Conservation (phyloP, 2,329 filamentous ascomycete species). For the Pseudopithomyces maydicus region DNA sequence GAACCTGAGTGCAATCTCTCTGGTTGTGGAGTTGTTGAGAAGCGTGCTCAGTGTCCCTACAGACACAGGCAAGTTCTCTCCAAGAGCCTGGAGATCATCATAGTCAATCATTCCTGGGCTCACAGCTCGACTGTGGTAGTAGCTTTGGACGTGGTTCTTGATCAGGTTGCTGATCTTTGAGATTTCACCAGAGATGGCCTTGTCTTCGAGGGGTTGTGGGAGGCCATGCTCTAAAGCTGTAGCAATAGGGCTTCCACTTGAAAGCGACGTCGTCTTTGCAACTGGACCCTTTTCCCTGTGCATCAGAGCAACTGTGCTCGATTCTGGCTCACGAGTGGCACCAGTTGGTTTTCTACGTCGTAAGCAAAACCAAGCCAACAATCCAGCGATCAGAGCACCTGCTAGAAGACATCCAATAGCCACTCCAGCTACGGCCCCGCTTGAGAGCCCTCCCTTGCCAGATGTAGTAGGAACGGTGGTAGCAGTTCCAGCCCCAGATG, state of each 20-base stretch:
- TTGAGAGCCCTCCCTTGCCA: constrained; percentile 10
- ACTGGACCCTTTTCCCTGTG: constrained; percentile 24
- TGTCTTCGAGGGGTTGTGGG: constrained; percentile 42
- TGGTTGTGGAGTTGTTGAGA: constrained; percentile 30
- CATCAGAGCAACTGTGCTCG: constrained; percentile 18
- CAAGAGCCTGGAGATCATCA: constrained; percentile 28
- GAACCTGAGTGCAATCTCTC: constrained; percentile 36
- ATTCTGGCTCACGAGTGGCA: constrained; percentile 15
- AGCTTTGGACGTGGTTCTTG: constrained; percentile 46
- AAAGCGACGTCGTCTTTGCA: constrained; percentile 15
- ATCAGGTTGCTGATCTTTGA: constrained; percentile 39
- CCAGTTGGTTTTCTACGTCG: constrained; percentile 15
- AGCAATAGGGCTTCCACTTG: constrained; percentile 12
- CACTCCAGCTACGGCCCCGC: constrained; percentile 40
- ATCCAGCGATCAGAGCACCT: constrained; percentile 31
- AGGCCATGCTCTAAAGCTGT: constrained; percentile 19
- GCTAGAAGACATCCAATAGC: constrained; percentile 43
- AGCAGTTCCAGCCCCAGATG: neutral
- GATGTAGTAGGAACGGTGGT: neutral
- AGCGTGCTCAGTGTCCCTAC: constrained; percentile 29
- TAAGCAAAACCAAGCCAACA: constrained; percentile 27
- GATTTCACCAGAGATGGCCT: constrained; percentile 35
- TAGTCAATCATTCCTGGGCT: constrained; percentile 27
- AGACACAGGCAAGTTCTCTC: constrained; percentile 27
- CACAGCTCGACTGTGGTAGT: constrained; percentile 33